phyloP scores from a whole-genome alignment of 2,329 filamentous ascomycete species.

The Leptosphaerulina australis region DNA sequence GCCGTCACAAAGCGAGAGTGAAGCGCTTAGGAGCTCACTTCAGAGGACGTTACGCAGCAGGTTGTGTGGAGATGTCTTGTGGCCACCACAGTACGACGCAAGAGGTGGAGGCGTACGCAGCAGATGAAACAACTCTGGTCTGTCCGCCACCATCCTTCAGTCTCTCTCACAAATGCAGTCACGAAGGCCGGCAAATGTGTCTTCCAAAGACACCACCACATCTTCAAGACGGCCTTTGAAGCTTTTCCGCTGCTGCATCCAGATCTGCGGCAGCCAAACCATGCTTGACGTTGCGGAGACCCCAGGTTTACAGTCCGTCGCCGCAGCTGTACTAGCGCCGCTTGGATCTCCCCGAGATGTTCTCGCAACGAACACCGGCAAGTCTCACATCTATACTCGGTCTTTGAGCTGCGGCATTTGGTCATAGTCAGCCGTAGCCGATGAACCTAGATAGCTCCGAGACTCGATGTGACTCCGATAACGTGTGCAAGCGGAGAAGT shows the following conservation, averaged over 20 bases:
- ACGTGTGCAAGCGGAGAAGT: neutral
- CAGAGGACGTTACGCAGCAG: neutral
- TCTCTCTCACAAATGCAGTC: neutral
- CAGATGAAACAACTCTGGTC: no score
- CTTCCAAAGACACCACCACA: neutral
- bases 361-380: conserved; percentile 4
- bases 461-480: neutral
- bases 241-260: neutral
- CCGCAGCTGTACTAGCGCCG: conserved; percentile 15
- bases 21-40: neutral
- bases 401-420: neutral
- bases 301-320: conserved; percentile 16
- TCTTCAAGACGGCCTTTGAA: neutral
- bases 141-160: neutral
- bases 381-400: conserved; percentile 1
- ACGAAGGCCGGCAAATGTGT: neutral
- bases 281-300: conserved; percentile 9
- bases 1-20: neutral
- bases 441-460: conserved; percentile 1
- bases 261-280: conserved; percentile 4
- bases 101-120: neutral
- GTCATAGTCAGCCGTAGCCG: neutral
- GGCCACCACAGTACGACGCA: neutral
- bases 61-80: neutral
- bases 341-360: neutral